Base-by-base conservation (phyloP, 352 stramenopile species). In the Thalassiosira pacifica region DNA sequence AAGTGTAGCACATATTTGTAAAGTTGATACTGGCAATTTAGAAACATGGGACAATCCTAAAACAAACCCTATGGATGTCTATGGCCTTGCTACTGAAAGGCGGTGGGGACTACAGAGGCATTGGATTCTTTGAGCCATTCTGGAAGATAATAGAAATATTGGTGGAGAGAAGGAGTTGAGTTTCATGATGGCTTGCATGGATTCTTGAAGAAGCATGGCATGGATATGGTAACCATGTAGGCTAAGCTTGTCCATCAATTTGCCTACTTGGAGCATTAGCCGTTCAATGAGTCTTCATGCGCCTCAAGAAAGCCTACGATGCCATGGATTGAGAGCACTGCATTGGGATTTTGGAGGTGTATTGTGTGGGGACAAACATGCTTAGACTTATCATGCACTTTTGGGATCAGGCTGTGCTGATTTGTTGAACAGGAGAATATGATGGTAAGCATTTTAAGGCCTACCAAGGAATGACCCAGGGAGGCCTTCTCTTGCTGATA, bases 41-140 rank as follows among this genome's bases (percentile, higher is more conserved):
- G 63, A 32, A 73, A 26, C 59, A 71, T 13, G 82, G 82, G 16
- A 29, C 31, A 66, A 70, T 86, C 2, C 82, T 60, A 8, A 31
- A 65, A 18, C 61, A 82, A 60, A 55, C 83, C 24, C 31, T 34
- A 13, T 85, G 69, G 82, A 31, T 69, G 31, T 26, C 69, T 0
- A 22, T 82, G 27, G 82, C 78, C 1, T 60, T 86, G 18, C 18
- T 88, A 1, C 82, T 71, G 0, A 88, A 88, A 40, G 69, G 76
- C 2, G 45, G 61, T 32, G 57, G 69, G 11, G 76, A 67, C 22
- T 69, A 70, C 37, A 26, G 22, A 19, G 18, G 68, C 27, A 80
- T 80, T 19, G 60, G 72, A 3, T 29, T 80, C 2, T 31, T 80
- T 2, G 72, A 79, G 19, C 59, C 59, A 5, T 57, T 79, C 13